phyloP scores from a whole-genome alignment of 495 filamentous ascomycete species.

The Xylaria longipes region DNA sequence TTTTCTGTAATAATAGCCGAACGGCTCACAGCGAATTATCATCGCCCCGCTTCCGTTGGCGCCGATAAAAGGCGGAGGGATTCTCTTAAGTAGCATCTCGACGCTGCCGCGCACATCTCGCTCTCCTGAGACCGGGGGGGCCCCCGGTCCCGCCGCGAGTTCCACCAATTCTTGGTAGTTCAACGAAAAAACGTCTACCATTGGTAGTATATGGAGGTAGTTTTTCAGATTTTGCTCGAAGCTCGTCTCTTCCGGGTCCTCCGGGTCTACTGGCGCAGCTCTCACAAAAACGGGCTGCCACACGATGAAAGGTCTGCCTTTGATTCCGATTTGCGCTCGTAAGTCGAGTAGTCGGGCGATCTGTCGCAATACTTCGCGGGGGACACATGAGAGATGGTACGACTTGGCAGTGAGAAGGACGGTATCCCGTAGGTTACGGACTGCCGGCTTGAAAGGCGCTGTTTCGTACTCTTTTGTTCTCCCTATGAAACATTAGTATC shows the following conservation, averaged over 20 bases:
- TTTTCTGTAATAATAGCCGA: conserved; percentile 1
- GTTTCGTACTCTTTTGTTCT: not conserved
- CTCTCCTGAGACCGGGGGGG: not conserved
- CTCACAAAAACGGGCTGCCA: not conserved
- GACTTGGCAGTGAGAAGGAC: not conserved
- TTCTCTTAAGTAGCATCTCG: not conserved
- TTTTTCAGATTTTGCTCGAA: not conserved
- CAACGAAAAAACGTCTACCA: not conserved
- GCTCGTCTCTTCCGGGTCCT: not conserved
- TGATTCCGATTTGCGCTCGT: not conserved
- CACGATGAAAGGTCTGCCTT: not conserved
- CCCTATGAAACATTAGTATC: not conserved
- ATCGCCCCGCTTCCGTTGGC: not conserved
- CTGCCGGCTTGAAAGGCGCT: not conserved
- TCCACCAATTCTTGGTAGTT: not conserved
- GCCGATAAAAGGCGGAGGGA: not conserved
- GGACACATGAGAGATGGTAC: not conserved
- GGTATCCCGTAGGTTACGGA: not conserved
- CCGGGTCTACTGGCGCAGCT: not conserved
- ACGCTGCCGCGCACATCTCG: not conserved
- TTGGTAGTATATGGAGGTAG: not conserved
- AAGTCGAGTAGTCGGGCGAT: not conserved
- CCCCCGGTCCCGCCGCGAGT: not conserved
- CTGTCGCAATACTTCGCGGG: not conserved
- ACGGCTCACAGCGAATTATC: conserved; percentile 6